A percentile compares a stretch with the other conserved stretches of the same genome.
Evolutionary conservation across 768 basidiomycete genomes (phyloP).

Genomic region (Tylopilus balloui): DNA sequence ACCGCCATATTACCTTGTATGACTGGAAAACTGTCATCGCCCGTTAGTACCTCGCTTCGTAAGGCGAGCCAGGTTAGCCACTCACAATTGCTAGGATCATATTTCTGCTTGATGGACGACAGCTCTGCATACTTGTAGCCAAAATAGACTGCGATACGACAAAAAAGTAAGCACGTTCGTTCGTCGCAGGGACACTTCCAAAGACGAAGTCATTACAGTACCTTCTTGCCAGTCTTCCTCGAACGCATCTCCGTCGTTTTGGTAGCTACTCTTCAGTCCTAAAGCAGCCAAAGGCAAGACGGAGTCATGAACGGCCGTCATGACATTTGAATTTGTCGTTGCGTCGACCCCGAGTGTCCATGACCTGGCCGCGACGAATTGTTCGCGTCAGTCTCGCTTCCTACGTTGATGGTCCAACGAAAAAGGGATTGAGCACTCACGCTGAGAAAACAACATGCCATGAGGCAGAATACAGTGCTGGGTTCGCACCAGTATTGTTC

Average conservation of each 20-base stretch:
- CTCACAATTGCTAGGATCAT: constrained; percentile 20
- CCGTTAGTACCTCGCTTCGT: not conserved
- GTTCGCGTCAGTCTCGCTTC: too few relatives aligned
- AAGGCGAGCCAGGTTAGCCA: not conserved
- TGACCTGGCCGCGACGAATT: not conserved
- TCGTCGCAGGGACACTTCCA: not conserved
- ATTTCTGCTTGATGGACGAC: constrained; percentile 20
- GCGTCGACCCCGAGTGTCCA: constrained; percentile 14
- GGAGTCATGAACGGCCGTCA: constrained; percentile 5
- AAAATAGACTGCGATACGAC: constrained; percentile 4
- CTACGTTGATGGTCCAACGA: not conserved
- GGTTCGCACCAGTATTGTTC: constrained; percentile 16
- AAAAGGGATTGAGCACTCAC: constrained; percentile 5
- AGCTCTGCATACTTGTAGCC: constrained; percentile 17
- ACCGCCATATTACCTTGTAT: constrained; percentile 10
- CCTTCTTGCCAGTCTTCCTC: constrained; percentile 19
- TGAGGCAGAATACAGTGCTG: constrained; percentile 8
- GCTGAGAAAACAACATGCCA: constrained; percentile 15
- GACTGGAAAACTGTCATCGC: constrained; percentile 13
- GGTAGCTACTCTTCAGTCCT: constrained; percentile 20
- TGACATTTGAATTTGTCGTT: not conserved
- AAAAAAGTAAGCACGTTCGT: not conserved
- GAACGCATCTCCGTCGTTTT: constrained; percentile 19
- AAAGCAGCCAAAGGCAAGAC: constrained; percentile 12
- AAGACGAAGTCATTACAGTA: not conserved